Base-by-base conservation (phyloP, 345 rosid genomes). In the Leavenworthia alabamica region DNA sequence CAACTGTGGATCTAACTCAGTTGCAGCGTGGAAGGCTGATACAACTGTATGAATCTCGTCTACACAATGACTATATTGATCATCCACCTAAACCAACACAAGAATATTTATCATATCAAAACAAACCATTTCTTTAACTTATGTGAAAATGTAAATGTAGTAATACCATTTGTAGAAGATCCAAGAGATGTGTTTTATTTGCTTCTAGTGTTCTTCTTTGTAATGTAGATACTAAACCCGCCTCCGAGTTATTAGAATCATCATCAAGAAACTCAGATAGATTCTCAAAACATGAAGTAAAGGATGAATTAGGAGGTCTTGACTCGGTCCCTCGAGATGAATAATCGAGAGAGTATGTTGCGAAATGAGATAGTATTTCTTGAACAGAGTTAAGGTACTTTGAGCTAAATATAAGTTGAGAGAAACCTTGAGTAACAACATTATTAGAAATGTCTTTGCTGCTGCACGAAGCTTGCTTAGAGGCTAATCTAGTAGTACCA, bases 1-100 rank as follows among this genome's bases (percentile, higher is more conserved):
- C 56, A 83, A 60, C 62, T 74, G 86, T 0, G 96, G 99, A 39
- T 89, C 89, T 74, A 89, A 68, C 70, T 93, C 97, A 0, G 96
- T 89, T 20, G 89, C 97, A 6, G 97, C 94, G 26, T 93, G 97
- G 72, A 93, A 93, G 11, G 99, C 99, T 28, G 97, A 89, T 66
- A 93, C 63, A 53, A 89, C 94, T 4, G 89, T 93, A 42, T 89
- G 99, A 65, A 89, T 77, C 79, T 93, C 99, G 57, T 86, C 97
- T 73, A 83, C 45, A 71, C 99, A 86, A 53, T 82, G 96, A 70
- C 67, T 85, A 71, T 86, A 85, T 52, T 74, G 78, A 50, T 89
- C 91, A 56, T 93, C 99, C 48, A 93, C 98, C 98, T 89, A 75
- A 15, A 37, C 28, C 35, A 43, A 62, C 59, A 11, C 15, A 23